A percentile compares a stretch with the other conserved stretches of the same genome.
phyloP scores from a whole-genome alignment of 805 yeast genomes.

The Suhomyces canberraensis region DNA sequence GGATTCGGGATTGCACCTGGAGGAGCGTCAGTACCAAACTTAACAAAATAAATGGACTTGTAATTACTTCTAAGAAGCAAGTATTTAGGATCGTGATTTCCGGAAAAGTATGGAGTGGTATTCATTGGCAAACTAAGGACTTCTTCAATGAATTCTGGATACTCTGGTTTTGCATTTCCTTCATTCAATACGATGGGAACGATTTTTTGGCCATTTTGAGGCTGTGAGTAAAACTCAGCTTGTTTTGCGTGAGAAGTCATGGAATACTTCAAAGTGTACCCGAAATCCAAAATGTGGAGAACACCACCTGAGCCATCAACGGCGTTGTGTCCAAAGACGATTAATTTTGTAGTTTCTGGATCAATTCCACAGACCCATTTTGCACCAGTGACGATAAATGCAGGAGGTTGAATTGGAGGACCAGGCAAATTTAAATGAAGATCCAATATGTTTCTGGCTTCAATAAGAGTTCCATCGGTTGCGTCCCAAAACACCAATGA shows the following conservation, averaged over 20 bases:
- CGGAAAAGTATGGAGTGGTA: conserved; percentile 70
- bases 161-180: conserved; percentile 11
- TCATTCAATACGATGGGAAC: conserved; percentile 25
- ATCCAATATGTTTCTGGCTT: conserved; percentile 71
- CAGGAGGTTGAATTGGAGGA: conserved; percentile 15
- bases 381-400: conserved; percentile 49
- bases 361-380: conserved; percentile 79
- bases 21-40: conserved; percentile 28
- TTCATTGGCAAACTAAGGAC: conserved; percentile 33
- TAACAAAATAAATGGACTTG: conserved; percentile 63
- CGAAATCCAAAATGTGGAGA: conserved; percentile 65
- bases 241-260: conserved; percentile 81
- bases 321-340: conserved; percentile 59
- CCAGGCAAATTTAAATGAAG: conserved; percentile 59
- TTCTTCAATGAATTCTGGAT: conserved; percentile 22
- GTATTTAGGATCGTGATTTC: conserved; percentile 72
- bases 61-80: conserved; percentile 56
- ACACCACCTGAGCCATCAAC: conserved; percentile 14
- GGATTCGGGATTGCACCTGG: not conserved
- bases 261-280: conserved; percentile 73
- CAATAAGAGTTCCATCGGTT: conserved; percentile 65
- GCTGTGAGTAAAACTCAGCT: conserved; percentile 70
- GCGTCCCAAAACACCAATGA: conserved; percentile 93
- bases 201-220: conserved; percentile 39
- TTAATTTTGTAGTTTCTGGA: conserved; percentile 73